Percentiles rank a stretch among this genome's conserved stretches.
phyloP scores from a whole-genome alignment of 805 yeast genomes.

The Ogataea henricii region DNA sequence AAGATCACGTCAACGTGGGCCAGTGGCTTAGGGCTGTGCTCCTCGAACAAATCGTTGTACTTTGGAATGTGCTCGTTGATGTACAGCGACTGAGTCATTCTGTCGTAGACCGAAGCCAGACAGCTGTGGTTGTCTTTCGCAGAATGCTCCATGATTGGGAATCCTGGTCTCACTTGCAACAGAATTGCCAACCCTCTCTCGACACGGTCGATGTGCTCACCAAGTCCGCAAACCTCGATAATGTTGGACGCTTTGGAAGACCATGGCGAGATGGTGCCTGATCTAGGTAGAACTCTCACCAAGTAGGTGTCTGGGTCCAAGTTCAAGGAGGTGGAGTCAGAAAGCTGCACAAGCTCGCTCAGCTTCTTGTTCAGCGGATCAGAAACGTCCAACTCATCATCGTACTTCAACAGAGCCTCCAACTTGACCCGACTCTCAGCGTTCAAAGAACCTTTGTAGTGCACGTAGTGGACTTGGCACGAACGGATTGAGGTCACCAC shows the following conservation, averaged over 20 bases:
- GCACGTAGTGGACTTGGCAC: conserved; percentile 78
- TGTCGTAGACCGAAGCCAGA: conserved; percentile 76
- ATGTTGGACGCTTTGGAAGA: conserved; percentile 98
- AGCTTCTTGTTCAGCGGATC: conserved; percentile 37
- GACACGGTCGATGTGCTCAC: conserved; percentile 69
- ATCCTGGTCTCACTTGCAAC: conserved; percentile 69
- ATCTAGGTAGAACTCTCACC: conserved; percentile 81
- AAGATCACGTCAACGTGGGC: conserved; percentile 68
- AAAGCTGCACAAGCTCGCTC: conserved; percentile 27
- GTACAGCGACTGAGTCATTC: conserved; percentile 87
- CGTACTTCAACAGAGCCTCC: conserved; percentile 71
- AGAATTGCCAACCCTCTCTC: conserved; percentile 87
- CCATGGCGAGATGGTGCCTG: conserved; percentile 99
- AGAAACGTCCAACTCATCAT: conserved; percentile 56
- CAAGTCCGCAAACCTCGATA: conserved; percentile 82
- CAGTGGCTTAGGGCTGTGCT: conserved; percentile 80
- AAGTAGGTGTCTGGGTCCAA: conserved; percentile 52
- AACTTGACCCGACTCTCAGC: conserved; percentile 50
- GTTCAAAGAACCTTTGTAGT: conserved; percentile 48
- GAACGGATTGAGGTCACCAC: conserved; percentile 73
- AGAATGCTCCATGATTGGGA: conserved; percentile 60
- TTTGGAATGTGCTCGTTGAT: conserved; percentile 59
- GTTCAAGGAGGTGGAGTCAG: conserved; percentile 27
- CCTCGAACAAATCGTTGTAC: conserved; percentile 70
- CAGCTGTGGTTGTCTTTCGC: conserved; percentile 50